Evolutionary conservation across 768 basidiomycete species (phyloP).

Genomic region (Flagelloscypha sp.): DNA sequence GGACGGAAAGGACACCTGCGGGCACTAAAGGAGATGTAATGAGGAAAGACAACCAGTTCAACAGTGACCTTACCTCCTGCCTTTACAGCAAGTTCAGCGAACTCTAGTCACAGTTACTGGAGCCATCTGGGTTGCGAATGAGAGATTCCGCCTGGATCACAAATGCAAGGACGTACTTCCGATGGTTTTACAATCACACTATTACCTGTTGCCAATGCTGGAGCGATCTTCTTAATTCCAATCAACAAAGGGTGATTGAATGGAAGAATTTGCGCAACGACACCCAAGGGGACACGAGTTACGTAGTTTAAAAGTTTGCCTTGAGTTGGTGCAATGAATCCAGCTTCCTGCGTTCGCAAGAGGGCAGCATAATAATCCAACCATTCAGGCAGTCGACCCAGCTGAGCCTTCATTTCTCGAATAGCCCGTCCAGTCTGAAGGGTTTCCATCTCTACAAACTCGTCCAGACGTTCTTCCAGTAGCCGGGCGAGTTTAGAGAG

Average conservation of each 20-base stretch:
- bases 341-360: slow-evolving; percentile 56
- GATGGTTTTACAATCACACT: slow-evolving; percentile 79
- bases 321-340: slow-evolving; percentile 68
- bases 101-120: slow-evolving; percentile 75
- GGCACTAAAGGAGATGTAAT: slow-evolving; percentile 46
- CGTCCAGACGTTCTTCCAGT: slow-evolving; percentile 48
- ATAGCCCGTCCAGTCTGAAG: slow-evolving; percentile 77
- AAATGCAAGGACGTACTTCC: slow-evolving; percentile 35
- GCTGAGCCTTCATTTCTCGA: slow-evolving; percentile 75
- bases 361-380: slow-evolving; percentile 78
- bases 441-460: slow-evolving; percentile 59
- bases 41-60: slow-evolving; percentile 1
- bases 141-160: background rate
- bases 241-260: slow-evolving; percentile 90
- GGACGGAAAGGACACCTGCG: slow-evolving; percentile 58
- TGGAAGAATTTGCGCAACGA: slow-evolving; percentile 84
- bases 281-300: slow-evolving; percentile 71
- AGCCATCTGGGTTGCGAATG: slow-evolving; percentile 40
- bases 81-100: slow-evolving; percentile 52
- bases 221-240: slow-evolving; percentile 82
- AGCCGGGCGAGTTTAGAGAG: slow-evolving; percentile 56
- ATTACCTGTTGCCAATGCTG: slow-evolving; percentile 79
- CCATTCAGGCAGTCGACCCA: slow-evolving; percentile 78
- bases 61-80: slow-evolving; percentile 49
- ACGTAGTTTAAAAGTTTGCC: slow-evolving; percentile 77